Percentiles rank a stretch among this genome's conserved stretches.
phyloP scores from a whole-genome alignment of 2,329 filamentous ascomycete species.

The Trichoderma cornu-damae region DNA sequence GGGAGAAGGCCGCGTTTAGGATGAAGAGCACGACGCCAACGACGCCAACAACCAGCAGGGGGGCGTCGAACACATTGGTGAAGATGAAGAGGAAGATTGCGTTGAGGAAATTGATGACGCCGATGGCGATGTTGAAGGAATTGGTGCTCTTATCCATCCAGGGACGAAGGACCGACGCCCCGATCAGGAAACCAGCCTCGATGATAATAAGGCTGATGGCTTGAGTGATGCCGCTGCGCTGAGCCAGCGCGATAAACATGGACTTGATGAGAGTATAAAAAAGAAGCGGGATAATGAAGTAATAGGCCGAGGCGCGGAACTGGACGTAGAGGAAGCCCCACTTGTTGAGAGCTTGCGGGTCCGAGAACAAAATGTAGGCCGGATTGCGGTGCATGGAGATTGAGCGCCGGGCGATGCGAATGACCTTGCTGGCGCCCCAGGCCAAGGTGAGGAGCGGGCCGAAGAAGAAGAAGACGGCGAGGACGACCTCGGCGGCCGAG shows the following conservation, averaged over 20 bases:
- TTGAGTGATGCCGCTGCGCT: slow-evolving; percentile 65
- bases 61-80: slow-evolving; percentile 78
- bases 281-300: slow-evolving; percentile 80
- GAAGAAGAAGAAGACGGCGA: slow-evolving; percentile 85
- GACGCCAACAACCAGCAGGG: slow-evolving; percentile 75
- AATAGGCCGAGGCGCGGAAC: slow-evolving; percentile 92
- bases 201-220: slow-evolving; percentile 78
- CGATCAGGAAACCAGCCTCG: slow-evolving; percentile 73
- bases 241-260: slow-evolving; percentile 80
- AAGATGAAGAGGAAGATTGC: slow-evolving; percentile 85
- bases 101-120: slow-evolving; percentile 84
- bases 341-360: slow-evolving; percentile 90
- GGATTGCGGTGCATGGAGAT: slow-evolving; percentile 92
- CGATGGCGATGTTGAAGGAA: slow-evolving; percentile 91
- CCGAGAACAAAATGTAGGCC: slow-evolving; percentile 93
- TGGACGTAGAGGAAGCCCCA: slow-evolving; percentile 98
- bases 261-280: slow-evolving; percentile 79
- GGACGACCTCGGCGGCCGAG: slow-evolving; percentile 77
- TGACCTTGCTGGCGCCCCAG: slow-evolving; percentile 88
- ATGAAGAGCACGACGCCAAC: slow-evolving; percentile 88
- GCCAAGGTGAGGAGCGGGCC: slow-evolving; percentile 70
- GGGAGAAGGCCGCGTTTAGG: slow-evolving; percentile 75
- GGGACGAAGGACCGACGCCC: slow-evolving; percentile 72
- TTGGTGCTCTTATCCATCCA: slow-evolving; percentile 99
- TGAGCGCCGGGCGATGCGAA: slow-evolving; percentile 81